Evolutionary conservation across 73 alveolate genomes (phyloP).

Genomic region (Paramecium octaurelia): DNA sequence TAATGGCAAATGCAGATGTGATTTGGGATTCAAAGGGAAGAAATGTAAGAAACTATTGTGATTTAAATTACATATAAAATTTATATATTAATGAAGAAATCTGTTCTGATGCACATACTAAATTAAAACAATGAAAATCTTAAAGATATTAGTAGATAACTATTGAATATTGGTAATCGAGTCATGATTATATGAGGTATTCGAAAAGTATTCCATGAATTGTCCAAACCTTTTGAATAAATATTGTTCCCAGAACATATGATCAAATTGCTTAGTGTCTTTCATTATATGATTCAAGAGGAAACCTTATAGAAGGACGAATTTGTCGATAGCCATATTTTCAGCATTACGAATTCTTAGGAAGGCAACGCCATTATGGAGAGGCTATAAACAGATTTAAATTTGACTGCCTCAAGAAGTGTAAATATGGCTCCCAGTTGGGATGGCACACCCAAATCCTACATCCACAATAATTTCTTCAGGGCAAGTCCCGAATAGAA

Average conservation of each 20-base stretch:
- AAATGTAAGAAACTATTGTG: not conserved
- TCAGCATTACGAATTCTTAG: not conserved
- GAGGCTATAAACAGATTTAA: not conserved
- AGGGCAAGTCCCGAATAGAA: not conserved
- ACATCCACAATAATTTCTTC: not conserved
- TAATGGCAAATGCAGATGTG: not conserved
- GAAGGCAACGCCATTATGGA: not conserved
- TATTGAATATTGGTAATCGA: not conserved
- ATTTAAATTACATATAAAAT: not conserved
- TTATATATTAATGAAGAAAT: not conserved
- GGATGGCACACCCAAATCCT: not conserved
- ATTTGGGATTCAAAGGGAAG: slow-evolving; percentile 5
- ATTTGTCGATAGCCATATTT: not conserved
- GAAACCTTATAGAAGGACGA: not conserved
- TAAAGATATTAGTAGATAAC: not conserved
- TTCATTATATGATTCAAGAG: not conserved
- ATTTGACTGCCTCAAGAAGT: not conserved
- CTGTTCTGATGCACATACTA: not conserved
- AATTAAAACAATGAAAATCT: not conserved
- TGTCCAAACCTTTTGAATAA: not conserved
- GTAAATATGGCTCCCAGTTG: not conserved
- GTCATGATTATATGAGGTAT: not conserved
- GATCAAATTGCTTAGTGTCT: not conserved
- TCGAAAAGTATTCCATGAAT: not conserved
- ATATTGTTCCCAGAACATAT: not conserved